A percentile compares a stretch with the other conserved stretches of the same genome.
Evolutionary conservation across 208 protist species (phyloP).

Genomic region (Giardia muris): DNA sequence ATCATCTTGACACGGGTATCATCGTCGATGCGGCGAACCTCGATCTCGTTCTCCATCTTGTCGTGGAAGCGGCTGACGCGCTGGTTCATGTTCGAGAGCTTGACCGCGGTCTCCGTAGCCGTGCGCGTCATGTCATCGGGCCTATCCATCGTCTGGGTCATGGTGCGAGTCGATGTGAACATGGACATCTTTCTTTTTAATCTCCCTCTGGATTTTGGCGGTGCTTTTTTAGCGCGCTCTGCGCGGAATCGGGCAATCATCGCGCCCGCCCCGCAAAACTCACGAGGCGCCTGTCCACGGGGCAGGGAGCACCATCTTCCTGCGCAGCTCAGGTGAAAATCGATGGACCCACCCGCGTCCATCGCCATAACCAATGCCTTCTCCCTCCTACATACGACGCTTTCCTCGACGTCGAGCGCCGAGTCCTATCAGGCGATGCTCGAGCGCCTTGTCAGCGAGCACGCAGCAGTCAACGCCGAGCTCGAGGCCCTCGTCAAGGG

Average conservation of each 20-base stretch:
- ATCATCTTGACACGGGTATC: neutral
- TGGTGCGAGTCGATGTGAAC: neutral
- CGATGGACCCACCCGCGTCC: no score
- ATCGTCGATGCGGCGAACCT: neutral
- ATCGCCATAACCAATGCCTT: neutral
- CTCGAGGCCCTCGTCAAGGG: neutral
- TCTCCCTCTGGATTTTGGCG: no score
- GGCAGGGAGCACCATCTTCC: no score
- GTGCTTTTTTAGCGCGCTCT: no score
- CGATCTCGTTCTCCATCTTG: constrained; percentile 12
- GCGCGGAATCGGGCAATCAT: no score
- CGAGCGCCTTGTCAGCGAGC: neutral
- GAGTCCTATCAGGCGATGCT: neutral
- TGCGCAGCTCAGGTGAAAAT: no score
- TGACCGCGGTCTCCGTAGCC: neutral
- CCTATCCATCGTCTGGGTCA: neutral
- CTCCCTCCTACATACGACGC: neutral
- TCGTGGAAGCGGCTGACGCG: neutral
- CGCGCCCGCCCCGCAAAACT: no score
- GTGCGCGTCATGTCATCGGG: neutral
- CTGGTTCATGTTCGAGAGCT: neutral
- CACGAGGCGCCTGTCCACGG: no score
- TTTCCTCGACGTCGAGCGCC: neutral
- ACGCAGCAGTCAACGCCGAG: neutral
- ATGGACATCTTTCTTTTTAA: neutral